phyloP scores from a whole-genome alignment of 495 filamentous ascomycete species.

The Venustampulla echinocandica region DNA sequence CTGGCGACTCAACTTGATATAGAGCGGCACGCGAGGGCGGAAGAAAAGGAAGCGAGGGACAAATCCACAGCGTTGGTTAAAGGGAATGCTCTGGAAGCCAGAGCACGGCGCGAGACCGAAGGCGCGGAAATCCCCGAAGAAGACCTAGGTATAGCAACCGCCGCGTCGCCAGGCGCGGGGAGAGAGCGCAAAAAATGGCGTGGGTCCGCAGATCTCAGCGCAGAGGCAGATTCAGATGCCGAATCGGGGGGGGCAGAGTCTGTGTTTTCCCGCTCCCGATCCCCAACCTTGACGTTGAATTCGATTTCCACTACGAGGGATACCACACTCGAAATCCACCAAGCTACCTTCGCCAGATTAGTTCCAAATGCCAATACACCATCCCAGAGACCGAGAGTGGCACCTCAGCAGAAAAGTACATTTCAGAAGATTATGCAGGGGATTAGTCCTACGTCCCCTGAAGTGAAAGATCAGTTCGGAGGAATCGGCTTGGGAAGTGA shows the following conservation, averaged over 20 bases:
- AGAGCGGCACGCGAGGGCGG: slow-evolving; percentile 46
- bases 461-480: slow-evolving; percentile 1
- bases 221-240: slow-evolving; percentile 43
- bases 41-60: slow-evolving; percentile 44
- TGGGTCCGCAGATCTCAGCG: slow-evolving; percentile 43
- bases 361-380: slow-evolving; percentile 5
- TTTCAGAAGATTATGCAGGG: slow-evolving; percentile 45
- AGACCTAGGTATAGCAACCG: slow-evolving; percentile 44
- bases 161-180: slow-evolving; percentile 25
- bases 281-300: slow-evolving; percentile 37
- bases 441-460: slow-evolving; percentile 18
- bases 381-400: slow-evolving; percentile 14
- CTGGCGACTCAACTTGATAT: slow-evolving; percentile 33
- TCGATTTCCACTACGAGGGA: slow-evolving; percentile 4
- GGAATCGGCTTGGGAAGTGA: slow-evolving; percentile 18
- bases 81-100: neutral
- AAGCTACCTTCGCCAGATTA: slow-evolving; percentile 14
- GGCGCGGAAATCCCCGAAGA: slow-evolving; percentile 27
- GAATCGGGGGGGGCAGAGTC: slow-evolving; percentile 51
- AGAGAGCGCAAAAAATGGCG: slow-evolving; percentile 39
- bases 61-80: slow-evolving; percentile 17
- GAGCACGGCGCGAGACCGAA: neutral
- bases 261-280: slow-evolving; percentile 53
- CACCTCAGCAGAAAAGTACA: slow-evolving; percentile 29
- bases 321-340: slow-evolving; percentile 9